Base-by-base conservation (phyloP, 768 basidiomycete species). In the Amanita subjunquillea region DNA sequence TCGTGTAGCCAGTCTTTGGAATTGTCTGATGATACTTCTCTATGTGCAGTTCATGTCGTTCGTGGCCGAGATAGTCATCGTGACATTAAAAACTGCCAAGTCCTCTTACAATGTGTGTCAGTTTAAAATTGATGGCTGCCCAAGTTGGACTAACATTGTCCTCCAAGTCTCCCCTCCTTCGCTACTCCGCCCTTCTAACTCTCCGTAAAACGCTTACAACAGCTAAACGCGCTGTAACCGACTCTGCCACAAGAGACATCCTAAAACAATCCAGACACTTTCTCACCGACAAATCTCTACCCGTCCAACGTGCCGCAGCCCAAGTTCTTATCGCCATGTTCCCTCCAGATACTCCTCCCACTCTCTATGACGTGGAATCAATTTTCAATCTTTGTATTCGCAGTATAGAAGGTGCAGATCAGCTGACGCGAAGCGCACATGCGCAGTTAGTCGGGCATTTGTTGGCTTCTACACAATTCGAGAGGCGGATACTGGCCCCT, bases 21-120 rank as follows among this genome's bases (percentile, higher is more conserved):
- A 8, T 15, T 12, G 27, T 9, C n/a, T 5, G 2, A 17, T 20
- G 4, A 29, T 17, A 5, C 13, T 29, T 6, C 39, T 9, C 34
- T 36, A 15, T 27, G 30, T 46, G 1, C 56, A 98, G 91, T 83
- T 93, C 63, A 95, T 97, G 93, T 96, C 93, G 0, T 87, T 93
- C 59, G 86, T 94, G 82, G 77, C 84, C 27, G 95, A 98, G 63
- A 87, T 94, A 32, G 70, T 80, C 17, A 69, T 74, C 1, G 71
- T 81, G 0, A 73, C 83, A 0, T 65, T 89, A 40, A 91, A 83
- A 63, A 78, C 84, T 0, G 75, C 78, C 58, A 86, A 79, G 55
- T 80, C 41, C 4, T 42, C 84, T 7, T 91, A 89, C 30, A 76
- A 70, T 59, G 92, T 89, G 55, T 56, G 89, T 69, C 32, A 12